phyloP scores from a whole-genome alignment of 1,139 yeast species.

The Hansenula anomala region DNA sequence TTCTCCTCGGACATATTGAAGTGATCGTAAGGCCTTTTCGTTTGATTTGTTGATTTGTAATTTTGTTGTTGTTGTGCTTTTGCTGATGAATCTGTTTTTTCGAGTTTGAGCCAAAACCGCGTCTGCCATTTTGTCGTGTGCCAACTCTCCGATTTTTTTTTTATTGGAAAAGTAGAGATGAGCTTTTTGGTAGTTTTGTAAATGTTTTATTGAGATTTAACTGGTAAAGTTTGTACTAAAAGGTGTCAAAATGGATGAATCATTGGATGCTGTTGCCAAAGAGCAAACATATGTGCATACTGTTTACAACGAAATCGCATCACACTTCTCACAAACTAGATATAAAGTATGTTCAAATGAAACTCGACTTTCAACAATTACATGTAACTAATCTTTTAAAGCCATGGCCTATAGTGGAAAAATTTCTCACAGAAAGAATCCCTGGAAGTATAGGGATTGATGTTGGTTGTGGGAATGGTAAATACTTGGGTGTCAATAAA shows the following conservation, averaged over 20 bases:
- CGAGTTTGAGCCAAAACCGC: not conserved
- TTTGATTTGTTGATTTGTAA: not conserved
- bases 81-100: too few relatives aligned
- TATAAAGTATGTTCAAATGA: conserved; percentile 49
- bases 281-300: conserved; percentile 82
- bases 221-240: too few relatives aligned
- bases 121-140: not conserved
- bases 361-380: too few relatives aligned
- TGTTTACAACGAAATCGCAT: conserved; percentile 87
- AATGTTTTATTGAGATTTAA: too few relatives aligned
- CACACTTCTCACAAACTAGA: conserved; percentile 88
- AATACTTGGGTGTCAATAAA: conserved; percentile 70
- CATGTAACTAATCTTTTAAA: too few relatives aligned
- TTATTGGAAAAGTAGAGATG: not conserved
- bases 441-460: conserved; percentile 55
- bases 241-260: conserved; percentile 13
- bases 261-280: conserved; percentile 43
- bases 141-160: not conserved
- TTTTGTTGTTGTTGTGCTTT: not conserved
- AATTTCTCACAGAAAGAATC: conserved; percentile 43
- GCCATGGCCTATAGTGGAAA: conserved; percentile 96
- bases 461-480: conserved; percentile 97
- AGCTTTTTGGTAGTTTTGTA: not conserved
- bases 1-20: not conserved
- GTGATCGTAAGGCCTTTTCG: too few relatives aligned